Percentiles rank a stretch among this genome's conserved stretches.
These are phyloP conservation scores for Monilinia vaccinii-corymbosi DNA, from an alignment of 2,329 filamentous ascomycete species.

Conservation along the genomic window DNA sequence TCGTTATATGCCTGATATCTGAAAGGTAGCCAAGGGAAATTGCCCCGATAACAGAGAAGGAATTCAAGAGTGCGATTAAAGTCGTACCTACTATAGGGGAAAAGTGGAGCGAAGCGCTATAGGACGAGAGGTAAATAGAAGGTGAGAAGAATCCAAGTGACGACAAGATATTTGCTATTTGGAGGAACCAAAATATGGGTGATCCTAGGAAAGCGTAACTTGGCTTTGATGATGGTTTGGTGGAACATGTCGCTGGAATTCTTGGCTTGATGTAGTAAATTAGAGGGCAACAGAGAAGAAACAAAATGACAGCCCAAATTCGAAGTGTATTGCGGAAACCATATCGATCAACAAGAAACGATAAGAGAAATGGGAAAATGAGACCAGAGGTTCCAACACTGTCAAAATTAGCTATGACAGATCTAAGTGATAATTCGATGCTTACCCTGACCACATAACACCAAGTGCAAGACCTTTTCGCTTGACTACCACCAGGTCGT, in stretches of 20 bases:
- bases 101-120: slow-evolving; percentile 35
- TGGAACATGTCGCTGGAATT: slow-evolving; percentile 31
- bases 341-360: slow-evolving; percentile 33
- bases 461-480: slow-evolving; percentile 41
- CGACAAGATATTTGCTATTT: slow-evolving; percentile 42
- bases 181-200: slow-evolving; percentile 40
- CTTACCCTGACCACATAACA: slow-evolving; percentile 35
- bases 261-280: slow-evolving; percentile 49
- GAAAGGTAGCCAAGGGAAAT: slow-evolving; percentile 31
- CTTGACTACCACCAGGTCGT: slow-evolving; percentile 18
- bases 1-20: slow-evolving; percentile 36
- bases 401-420: background rate
- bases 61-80: slow-evolving; percentile 41
- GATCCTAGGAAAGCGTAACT: slow-evolving; percentile 35
- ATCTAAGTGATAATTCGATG: background rate
- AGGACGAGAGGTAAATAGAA: slow-evolving; percentile 43
- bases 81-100: slow-evolving; percentile 36
- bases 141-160: slow-evolving; percentile 47
- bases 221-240: background rate
- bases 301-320: slow-evolving; percentile 32
- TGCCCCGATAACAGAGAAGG: slow-evolving; percentile 37
- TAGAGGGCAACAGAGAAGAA: slow-evolving; percentile 36
- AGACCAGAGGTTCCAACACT: slow-evolving; percentile 18
- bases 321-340: slow-evolving; percentile 33
- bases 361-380: slow-evolving; percentile 32